Evolutionary conservation across 1,139 yeast species (phyloP).

Genomic region (Scheffersomyces titani): DNA sequence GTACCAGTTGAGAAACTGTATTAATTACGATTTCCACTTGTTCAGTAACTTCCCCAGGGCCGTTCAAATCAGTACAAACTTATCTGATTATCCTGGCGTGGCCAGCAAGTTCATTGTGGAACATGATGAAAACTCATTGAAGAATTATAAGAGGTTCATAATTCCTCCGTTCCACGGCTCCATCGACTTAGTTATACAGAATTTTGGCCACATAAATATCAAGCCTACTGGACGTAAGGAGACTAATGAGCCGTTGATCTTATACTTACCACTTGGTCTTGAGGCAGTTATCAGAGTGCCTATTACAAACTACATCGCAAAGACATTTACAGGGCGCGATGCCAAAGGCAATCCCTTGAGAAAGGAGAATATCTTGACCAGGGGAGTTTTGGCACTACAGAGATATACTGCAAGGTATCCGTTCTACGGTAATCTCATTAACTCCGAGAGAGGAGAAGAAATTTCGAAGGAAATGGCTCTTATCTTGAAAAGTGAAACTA

Average conservation of each 20-base stretch:
- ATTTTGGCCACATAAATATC: constrained; percentile 66
- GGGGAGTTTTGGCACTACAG: constrained; percentile 29
- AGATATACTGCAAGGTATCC: constrained; percentile 24
- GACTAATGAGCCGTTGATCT: constrained; percentile 29
- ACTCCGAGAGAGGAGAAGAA: constrained; percentile 11
- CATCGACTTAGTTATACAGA: constrained; percentile 67
- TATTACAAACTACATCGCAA: constrained; percentile 32
- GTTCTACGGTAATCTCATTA: constrained; percentile 26
- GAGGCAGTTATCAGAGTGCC: constrained; percentile 39
- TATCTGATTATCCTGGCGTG: constrained; percentile 19
- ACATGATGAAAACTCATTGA: constrained; percentile 23
- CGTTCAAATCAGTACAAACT: constrained; percentile 14
- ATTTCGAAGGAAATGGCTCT: constrained; percentile 1
- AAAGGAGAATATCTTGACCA: constrained; percentile 28
- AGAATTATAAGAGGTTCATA: constrained; percentile 41
- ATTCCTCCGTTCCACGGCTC: constrained; percentile 72
- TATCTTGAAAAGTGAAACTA: background rate
- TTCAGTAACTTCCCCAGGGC: constrained; percentile 33
- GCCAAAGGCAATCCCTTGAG: constrained; percentile 34
- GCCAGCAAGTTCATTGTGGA: constrained; percentile 32
- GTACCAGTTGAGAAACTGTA: constrained; percentile 41
- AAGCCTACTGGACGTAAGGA: constrained; percentile 58
- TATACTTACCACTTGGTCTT: constrained; percentile 34
- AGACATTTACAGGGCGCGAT: constrained; percentile 40
- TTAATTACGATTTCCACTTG: constrained; percentile 28